Evolutionary conservation across 345 rosid genomes (phyloP), one percentile per base, ranked within the genome.

Genomic region (Camelina hispida): DNA sequence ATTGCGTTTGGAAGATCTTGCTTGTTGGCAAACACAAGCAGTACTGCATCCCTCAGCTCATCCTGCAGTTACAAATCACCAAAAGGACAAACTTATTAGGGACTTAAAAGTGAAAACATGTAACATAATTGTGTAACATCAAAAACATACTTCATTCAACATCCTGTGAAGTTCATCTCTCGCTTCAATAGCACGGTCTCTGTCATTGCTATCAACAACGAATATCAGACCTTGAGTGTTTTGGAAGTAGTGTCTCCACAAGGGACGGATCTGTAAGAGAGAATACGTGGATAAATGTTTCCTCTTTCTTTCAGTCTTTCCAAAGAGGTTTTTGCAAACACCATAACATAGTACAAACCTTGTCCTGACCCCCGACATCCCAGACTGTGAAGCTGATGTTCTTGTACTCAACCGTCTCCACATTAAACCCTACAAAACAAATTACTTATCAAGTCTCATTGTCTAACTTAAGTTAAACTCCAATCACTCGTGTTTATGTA

Each of bases 341-440:
- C 0, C 59, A 67, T 17, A 17, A 48, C 2, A 51, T 3, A 66
- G 50, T 17, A 9, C 56, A 56, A 81, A 86, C 87, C 90, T 83
- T 84, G 86, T 86, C 90, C 82, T 86, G 90, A 40, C 90, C 89
- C 43, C 89, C 89, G 11, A 84, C 87, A 86, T 86, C 89, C 89
- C 89, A 86, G 7, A 86, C 89, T 3, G 89, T 86, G 83, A 86
- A 86, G 81, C 86, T 86, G 68, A 86, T 86, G 81, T 86, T 86
- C 73, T 86, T 86, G 78, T 86, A 86, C 62, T 86, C 89, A 66
- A 86, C 89, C 1, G 87, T 86, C 87, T 86, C 89, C 79, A 86
- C 89, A 71, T 86, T 86, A 68, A 86, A 86, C 68, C 89, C 89
- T 86, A 37, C 23, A 35, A 17, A 67, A 52, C 8, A 46, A 11